A percentile compares a stretch with the other conserved stretches of the same genome.
Evolutionary conservation across 2,329 filamentous ascomycete species (phyloP).

Genomic region (Nothopassalora personata): DNA sequence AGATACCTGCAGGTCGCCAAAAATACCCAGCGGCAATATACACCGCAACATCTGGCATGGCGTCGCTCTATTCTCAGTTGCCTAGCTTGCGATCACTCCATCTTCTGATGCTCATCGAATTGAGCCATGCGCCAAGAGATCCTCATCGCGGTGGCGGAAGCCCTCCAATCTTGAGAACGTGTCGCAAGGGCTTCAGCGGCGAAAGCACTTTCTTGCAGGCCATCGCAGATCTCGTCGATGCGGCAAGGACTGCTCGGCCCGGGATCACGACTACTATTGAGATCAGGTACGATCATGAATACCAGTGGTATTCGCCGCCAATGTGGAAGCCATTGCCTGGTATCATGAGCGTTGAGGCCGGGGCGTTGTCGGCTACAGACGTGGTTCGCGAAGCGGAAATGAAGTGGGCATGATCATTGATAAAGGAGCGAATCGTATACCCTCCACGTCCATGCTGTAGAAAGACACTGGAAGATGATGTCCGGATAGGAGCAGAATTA

Average conservation of each 20-base stretch:
- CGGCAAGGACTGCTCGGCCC: slow-evolving; percentile 1
- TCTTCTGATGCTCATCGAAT: slow-evolving; percentile 9
- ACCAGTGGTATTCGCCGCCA: slow-evolving; percentile 9
- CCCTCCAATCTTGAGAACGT: background rate
- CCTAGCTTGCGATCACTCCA: slow-evolving; percentile 9
- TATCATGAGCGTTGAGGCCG: background rate
- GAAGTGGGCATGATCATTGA: background rate
- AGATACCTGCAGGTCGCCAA: slow-evolving; percentile 10
- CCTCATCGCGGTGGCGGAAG: slow-evolving; percentile 6
- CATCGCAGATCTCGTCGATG: slow-evolving; percentile 10
- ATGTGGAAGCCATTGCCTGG: background rate
- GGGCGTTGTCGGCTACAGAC: background rate
- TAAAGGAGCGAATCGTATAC: background rate
- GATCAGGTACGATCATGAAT: slow-evolving; percentile 10
- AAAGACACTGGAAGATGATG: no score
- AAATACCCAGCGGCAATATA: slow-evolving; percentile 12
- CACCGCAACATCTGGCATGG: slow-evolving; percentile 11
- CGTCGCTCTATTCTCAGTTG: slow-evolving; percentile 8
- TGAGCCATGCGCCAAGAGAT: slow-evolving; percentile 10
- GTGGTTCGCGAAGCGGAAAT: background rate
- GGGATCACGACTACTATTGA: slow-evolving; percentile 7
- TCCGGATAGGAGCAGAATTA: no score
- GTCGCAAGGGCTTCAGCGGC: slow-evolving; percentile 14
- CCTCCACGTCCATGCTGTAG: no score
- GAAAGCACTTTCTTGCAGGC: slow-evolving; percentile 10